A percentile compares a stretch with the other conserved stretches of the same genome.
These are phyloP conservation scores for Penicillium sp. DNA, from an alignment of 2,329 filamentous ascomycete genomes.

Conservation along the genomic window DNA sequence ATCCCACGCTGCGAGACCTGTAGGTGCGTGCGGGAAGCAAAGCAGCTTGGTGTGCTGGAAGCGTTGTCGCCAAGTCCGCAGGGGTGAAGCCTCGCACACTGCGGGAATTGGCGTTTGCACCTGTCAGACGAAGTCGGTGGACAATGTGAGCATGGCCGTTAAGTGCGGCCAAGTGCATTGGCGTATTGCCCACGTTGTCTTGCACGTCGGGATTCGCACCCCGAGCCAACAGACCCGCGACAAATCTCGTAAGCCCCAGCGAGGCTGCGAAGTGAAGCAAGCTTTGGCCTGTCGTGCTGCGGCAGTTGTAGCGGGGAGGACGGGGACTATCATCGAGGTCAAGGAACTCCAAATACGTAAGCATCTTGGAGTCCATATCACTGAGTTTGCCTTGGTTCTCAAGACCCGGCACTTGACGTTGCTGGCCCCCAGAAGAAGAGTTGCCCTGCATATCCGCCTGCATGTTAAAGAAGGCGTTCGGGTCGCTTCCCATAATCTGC, in stretches of 20 bases:
- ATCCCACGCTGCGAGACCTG: slow-evolving; percentile 66
- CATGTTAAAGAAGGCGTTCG: slow-evolving; percentile 51
- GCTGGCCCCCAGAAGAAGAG: slow-evolving; percentile 43
- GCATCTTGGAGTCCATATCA: slow-evolving; percentile 67
- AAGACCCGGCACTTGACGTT: slow-evolving; percentile 47
- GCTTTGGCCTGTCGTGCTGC: slow-evolving; percentile 69
- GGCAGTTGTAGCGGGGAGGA: slow-evolving; percentile 67
- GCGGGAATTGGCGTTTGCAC: slow-evolving; percentile 70
- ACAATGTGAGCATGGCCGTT: slow-evolving; percentile 76
- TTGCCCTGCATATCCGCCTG: slow-evolving; percentile 43
- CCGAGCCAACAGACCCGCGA: slow-evolving; percentile 72
- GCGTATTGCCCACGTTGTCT: slow-evolving; percentile 78
- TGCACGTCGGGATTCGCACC: slow-evolving; percentile 75
- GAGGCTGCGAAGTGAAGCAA: slow-evolving; percentile 80
- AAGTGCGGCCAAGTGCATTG: slow-evolving; percentile 78
- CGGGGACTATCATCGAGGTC: slow-evolving; percentile 75
- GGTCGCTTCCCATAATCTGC: slow-evolving; percentile 49
- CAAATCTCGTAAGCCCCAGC: slow-evolving; percentile 73
- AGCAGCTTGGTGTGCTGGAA: slow-evolving; percentile 65
- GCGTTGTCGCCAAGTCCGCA: slow-evolving; percentile 69
- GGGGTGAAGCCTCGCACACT: slow-evolving; percentile 71
- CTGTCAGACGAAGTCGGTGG: slow-evolving; percentile 70
- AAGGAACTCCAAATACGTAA: slow-evolving; percentile 75
- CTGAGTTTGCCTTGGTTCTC: slow-evolving; percentile 45
- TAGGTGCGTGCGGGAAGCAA: slow-evolving; percentile 63